Base-by-base conservation (phyloP, 2,329 filamentous ascomycete species). In the Diaporthe caulivora region DNA sequence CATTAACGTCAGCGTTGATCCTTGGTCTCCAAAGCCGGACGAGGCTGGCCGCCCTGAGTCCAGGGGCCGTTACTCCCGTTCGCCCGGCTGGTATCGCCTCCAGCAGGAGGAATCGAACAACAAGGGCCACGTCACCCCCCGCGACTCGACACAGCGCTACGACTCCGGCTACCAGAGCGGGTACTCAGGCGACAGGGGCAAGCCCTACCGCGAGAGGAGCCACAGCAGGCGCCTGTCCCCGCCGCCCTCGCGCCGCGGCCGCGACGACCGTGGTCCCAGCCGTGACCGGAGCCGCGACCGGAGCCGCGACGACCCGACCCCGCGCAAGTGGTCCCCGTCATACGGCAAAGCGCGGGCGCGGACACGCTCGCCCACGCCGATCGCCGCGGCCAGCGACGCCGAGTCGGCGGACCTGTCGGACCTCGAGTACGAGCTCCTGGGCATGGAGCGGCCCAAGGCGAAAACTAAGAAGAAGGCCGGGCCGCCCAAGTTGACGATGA, bases 351-450 rank as follows among this genome's bases (percentile, higher is more conserved):
- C 55, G 26, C 60, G 58, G n/a, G 64, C 67, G 21, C 71, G 67
- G 8, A 68, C 73, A 9, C 57, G 51, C 49, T 57, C 74, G 31
- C 60, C 64, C 7, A 71, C 44, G 15, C 64, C 71, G 15, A 44
- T 58, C 17, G 71, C 55, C 15, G 44, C 37, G 10, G 49, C 24
- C 57, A 71, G 74, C 55, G 75, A 74, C 11, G 53, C 68, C 49
- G 72, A 74, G n/a, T 75, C 74, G 13, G 57, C 26, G n/a, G 69
- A 71, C 31, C 71, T 75, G 58, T 72, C 73, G 24, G 75, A 75
- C 24, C 70, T 75, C n/a, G 75, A 75, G 37, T 74, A 75, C 51
- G 75, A 76, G 72, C 73, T 75, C 21, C 47, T 75, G 40, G 73
- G 75, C 9, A 49, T 73, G 55, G 72, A 73, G 40, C 60, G 73